Evolutionary conservation across 768 basidiomycete genomes (phyloP).

Genomic region (Rhizopogon vesiculosus): DNA sequence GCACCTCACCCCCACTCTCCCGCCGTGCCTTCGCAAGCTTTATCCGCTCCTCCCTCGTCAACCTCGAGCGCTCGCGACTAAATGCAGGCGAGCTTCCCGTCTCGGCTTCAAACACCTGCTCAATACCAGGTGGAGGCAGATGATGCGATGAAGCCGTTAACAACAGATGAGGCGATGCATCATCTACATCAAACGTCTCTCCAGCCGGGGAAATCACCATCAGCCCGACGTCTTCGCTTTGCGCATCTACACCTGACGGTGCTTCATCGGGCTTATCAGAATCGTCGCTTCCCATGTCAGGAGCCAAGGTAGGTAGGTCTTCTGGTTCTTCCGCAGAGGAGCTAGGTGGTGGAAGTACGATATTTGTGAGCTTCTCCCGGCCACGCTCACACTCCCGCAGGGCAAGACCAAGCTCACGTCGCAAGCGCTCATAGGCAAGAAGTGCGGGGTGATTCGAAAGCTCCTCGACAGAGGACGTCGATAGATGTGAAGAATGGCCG

Average conservation of each 20-base stretch:
- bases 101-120: constrained; percentile 83
- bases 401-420: constrained; percentile 73
- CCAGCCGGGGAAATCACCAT: constrained; percentile 17
- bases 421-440: constrained; percentile 68
- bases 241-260: constrained; percentile 30
- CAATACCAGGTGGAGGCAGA: constrained; percentile 62
- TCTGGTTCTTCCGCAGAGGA: constrained; percentile 30
- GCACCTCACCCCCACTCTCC: constrained; percentile 33
- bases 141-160: constrained; percentile 45
- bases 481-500: constrained; percentile 16
- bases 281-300: constrained; percentile 48
- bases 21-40: constrained; percentile 49
- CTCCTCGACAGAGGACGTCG: constrained; percentile 14
- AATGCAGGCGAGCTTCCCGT: constrained; percentile 30
- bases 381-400: constrained; percentile 82
- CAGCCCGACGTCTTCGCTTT: constrained; percentile 5
- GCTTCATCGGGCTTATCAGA: constrained; percentile 45
- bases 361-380: constrained; percentile 53
- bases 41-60: constrained; percentile 76
- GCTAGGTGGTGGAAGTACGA: constrained; percentile 43
- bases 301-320: constrained; percentile 45
- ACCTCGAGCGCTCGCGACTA: constrained; percentile 55
- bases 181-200: constrained; percentile 35
- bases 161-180: constrained; percentile 53
- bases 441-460: constrained; percentile 44